Percentiles rank a stretch among this genome's conserved stretches.
Conservation (phyloP, 495 filamentous ascomycete genomes). For the Penicillium salamii region DNA sequence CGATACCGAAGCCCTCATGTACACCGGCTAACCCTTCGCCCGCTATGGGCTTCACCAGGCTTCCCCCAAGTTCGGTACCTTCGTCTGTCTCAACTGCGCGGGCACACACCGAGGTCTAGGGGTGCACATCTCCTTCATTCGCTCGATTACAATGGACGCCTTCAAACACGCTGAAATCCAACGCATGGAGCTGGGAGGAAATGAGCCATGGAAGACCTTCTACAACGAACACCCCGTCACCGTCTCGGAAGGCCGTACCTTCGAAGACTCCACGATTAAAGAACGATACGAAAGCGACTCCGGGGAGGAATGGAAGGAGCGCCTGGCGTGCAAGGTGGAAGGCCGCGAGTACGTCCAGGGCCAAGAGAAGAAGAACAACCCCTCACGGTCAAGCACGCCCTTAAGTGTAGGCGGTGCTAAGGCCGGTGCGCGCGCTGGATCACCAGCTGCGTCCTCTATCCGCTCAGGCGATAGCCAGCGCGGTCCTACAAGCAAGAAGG, state of each 20-base stretch:
- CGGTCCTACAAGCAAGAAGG: conserved; percentile 45
- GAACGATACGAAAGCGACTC: conserved; percentile 83
- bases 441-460: conserved; percentile 24
- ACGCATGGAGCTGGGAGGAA: conserved; percentile 84
- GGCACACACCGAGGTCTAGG: conserved; percentile 92
- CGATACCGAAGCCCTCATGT: no score
- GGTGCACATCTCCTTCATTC: conserved; percentile 97
- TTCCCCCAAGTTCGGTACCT: conserved; percentile 76
- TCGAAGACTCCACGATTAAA: conserved; percentile 73
- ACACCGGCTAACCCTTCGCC: neutral
- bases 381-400: conserved; percentile 36
- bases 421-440: conserved; percentile 28
- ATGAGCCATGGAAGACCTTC: conserved; percentile 79
- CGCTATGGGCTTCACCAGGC: conserved; percentile 37
- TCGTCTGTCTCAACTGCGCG: conserved; percentile 95
- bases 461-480: conserved; percentile 22
- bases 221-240: conserved; percentile 71
- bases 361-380: conserved; percentile 42
- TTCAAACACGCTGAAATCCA: conserved; percentile 86
- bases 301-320: conserved; percentile 95
- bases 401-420: conserved; percentile 18
- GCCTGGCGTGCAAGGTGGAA: conserved; percentile 80
- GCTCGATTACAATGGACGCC: conserved; percentile 94
- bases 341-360: conserved; percentile 75
- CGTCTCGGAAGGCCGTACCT: conserved; percentile 53